phyloP scores from a whole-genome alignment of 176 grass and related monocot genomes.

The Triticum monococcum region DNA sequence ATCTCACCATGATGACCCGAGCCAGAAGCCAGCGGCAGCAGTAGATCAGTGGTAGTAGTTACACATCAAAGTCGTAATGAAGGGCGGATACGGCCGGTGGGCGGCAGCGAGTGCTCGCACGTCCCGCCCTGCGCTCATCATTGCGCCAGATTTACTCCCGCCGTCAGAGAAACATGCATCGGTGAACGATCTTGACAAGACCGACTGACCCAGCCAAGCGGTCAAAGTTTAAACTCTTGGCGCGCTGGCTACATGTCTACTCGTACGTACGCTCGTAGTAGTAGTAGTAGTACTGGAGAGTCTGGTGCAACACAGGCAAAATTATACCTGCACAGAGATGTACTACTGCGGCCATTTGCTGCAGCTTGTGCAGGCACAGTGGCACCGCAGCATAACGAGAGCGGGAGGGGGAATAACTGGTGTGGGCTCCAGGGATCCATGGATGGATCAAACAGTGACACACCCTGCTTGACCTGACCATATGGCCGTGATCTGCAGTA shows the following conservation, averaged over 20 bases:
- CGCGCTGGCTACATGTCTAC: neutral
- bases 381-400: neutral
- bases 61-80: slow-evolving; percentile 25
- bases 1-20: slow-evolving; percentile 37
- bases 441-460: neutral
- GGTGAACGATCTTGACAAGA: neutral
- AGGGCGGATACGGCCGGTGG: slow-evolving; percentile 25
- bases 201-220: neutral
- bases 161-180: slow-evolving; percentile 16
- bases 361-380: neutral
- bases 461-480: slow-evolving; percentile 3
- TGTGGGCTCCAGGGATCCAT: slow-evolving; percentile 7
- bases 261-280: neutral
- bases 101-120: neutral
- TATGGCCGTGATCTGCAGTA: neutral
- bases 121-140: slow-evolving; percentile 6
- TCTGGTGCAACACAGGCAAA: neutral
- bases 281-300: neutral
- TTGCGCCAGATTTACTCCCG: slow-evolving; percentile 27
- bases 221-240: neutral
- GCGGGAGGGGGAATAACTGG: slow-evolving; percentile 11
- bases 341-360: neutral
- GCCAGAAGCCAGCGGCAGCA: neutral
- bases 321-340: neutral
- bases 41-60: neutral